A percentile compares a stretch with the other conserved stretches of the same genome.
Evolutionary conservation across 768 basidiomycete species (phyloP).

Genomic region (Austroboletus eburneus): DNA sequence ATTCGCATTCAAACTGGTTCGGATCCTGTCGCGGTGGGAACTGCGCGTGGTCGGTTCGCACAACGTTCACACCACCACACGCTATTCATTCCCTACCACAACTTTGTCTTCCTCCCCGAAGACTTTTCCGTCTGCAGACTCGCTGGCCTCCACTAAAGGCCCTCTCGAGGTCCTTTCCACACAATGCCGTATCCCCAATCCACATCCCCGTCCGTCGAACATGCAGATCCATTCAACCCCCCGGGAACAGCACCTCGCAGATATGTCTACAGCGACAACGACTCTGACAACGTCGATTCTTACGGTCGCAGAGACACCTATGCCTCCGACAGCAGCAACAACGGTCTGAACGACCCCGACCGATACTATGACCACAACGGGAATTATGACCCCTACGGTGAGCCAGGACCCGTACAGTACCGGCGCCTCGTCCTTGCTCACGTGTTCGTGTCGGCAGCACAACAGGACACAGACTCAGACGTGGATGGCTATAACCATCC

Average conservation of each 20-base stretch:
- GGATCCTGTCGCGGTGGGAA: conserved; percentile 27
- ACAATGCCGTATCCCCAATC: conserved; percentile 52
- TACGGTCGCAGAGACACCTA: conserved; percentile 63
- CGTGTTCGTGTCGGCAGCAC: conserved; percentile 40
- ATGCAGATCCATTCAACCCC: conserved; percentile 61
- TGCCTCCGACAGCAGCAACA: conserved; percentile 66
- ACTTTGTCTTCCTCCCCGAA: not conserved
- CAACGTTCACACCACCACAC: conserved; percentile 18
- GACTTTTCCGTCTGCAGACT: not conserved
- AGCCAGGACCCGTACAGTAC: conserved; percentile 18
- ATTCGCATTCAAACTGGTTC: conserved; percentile 20
- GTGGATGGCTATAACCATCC: conserved; percentile 68
- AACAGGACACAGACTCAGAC: conserved; percentile 83
- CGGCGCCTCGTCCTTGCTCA: conserved; percentile 8
- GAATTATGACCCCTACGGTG: conserved; percentile 63
- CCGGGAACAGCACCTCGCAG: conserved; percentile 35
- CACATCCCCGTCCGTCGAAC: conserved; percentile 58
- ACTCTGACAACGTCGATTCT: conserved; percentile 65
- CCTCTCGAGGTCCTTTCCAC: conserved; percentile 12
- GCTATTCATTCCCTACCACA: not conserved
- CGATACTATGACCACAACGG: conserved; percentile 63
- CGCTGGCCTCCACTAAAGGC: conserved; percentile 14
- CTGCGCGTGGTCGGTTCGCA: conserved; percentile 15
- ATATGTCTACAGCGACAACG: conserved; percentile 67
- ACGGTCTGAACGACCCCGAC: conserved; percentile 39